Percentiles rank a stretch among this genome's conserved stretches.
Evolutionary conservation across 2,329 filamentous ascomycete genomes (phyloP).

Genomic region (Pseudogymnoascus destructans): DNA sequence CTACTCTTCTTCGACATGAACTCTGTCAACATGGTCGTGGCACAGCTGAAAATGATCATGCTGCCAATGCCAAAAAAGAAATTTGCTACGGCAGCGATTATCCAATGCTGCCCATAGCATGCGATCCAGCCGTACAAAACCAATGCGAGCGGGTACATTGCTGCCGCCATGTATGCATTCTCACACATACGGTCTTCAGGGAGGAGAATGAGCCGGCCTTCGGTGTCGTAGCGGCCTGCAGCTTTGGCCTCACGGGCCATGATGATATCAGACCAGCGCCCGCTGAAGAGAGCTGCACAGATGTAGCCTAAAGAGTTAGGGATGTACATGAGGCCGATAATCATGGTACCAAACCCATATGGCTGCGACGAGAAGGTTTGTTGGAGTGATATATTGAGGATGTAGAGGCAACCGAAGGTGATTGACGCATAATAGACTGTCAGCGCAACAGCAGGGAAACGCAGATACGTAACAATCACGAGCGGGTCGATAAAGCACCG

Average conservation of each 20-base stretch:
- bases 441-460: constrained; percentile 59
- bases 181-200: constrained; percentile 76
- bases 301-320: constrained; percentile 64
- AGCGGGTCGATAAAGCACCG: constrained; percentile 60
- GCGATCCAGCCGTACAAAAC: constrained; percentile 69
- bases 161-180: constrained; percentile 64
- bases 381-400: constrained; percentile 67
- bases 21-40: constrained; percentile 72
- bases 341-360: constrained; percentile 54
- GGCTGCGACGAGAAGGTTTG: constrained; percentile 52
- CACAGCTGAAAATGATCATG: constrained; percentile 45
- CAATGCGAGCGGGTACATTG: constrained; percentile 56
- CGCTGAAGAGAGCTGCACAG: constrained; percentile 53
- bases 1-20: constrained; percentile 63
- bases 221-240: constrained; percentile 53
- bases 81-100: constrained; percentile 48
- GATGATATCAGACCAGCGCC: constrained; percentile 66
- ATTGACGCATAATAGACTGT: constrained; percentile 63
- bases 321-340: constrained; percentile 66
- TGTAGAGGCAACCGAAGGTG: constrained; percentile 60
- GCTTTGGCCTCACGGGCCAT: constrained; percentile 65
- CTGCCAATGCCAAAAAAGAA: constrained; percentile 64
- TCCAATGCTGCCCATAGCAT: constrained; percentile 48
- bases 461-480: constrained; percentile 55
- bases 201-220: constrained; percentile 51